Base-by-base conservation (phyloP, 1,139 yeast species). In the Geotrichum candidum region DNA sequence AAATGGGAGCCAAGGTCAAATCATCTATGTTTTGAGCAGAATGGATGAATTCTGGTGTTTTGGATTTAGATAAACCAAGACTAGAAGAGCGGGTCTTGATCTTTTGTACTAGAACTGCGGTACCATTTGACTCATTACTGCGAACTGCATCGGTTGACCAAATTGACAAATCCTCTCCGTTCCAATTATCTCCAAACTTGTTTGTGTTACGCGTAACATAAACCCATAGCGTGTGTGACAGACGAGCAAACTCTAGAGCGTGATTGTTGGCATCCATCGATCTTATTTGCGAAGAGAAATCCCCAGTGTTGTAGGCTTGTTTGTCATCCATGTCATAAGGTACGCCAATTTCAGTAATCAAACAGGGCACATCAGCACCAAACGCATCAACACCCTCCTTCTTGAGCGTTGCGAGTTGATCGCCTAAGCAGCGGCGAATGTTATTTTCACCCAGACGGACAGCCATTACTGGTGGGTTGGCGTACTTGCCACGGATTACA, bases 291-390 rank as follows among this genome's bases (percentile, higher is more conserved):
- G 90, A 81, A 13, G 79, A 74, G 70, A 84, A 91, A 65, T 84
- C 82, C 1, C 92, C 90, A 61, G 79, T 80, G 0, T 72, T 71
- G 70, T 83, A 91, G 0, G 97, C 89, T 55, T 76, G 77, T 68
- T 88, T 88, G 63, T 82, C 80, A 72, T 92, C 94, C 96, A 92
- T 88, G 73, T 94, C 97, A 73, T 86, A 90, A 1, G 99, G 98
- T 86, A 92, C 89, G 2, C 99, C 99, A n/a, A 94, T 91, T 74
- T 92, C 99, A 0, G 96, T 85, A 80, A 94, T 84, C 52, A 92
- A 76, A 7, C 88, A 82, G 0, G 80, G 78, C 11, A 75, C 68
- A 15, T 68, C 63, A 5, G 65, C 23, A 35, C 78, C 78, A 7
- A 77, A 65, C 3, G 70, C 66, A 29, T 67, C 67, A 9, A 65